Base-by-base conservation (phyloP, 1,284 basidiomycete species). In the Fomitopsis pinicola region DNA sequence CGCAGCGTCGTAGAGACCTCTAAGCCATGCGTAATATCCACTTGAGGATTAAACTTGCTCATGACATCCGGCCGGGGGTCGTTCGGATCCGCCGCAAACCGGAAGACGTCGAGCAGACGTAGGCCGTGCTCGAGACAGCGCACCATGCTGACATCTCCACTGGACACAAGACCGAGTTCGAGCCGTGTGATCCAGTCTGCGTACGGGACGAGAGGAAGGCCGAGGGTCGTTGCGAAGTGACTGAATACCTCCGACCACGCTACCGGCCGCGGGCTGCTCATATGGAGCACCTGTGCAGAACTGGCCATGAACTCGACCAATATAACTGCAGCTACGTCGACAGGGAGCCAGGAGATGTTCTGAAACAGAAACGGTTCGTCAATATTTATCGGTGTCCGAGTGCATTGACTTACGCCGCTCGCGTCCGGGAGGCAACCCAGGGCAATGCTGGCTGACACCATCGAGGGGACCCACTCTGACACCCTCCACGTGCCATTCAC, bases 231-330 rank as follows among this genome's bases (percentile, higher is more conserved):
- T 7, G 65, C 52, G 48, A 67, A 36, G 40, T 57, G 50, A 9
- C 38, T 36, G 15, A 67, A 42, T 42, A 65, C 26, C 14, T 45
- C 40, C 14, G 38, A 19, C 63, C 63, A 66, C 3, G 57, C 42
- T 15, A 63, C 55, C 8, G 64, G 62, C 12, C 44, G 19, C 9
- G 68, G 69, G 50, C 69, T 67, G 10, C 64, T 62, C 36, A 69
- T 59, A 22, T 22, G 22, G 22, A 22, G 22, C 22, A 22, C 22
- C 22, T 22, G 56, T 68, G 68, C 22, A 53, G 50, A 17, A 36
- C 38, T 19, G 33, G 53, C 36, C 10, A 59, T 53, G 55, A 64
- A 57, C 14, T 68, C 67, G n/a, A 66, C 42, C 22, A 67, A 30
- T 3, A 46, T 56, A 5, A 40, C 42, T 0, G 66, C 67, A 2